Conservation (phyloP, 768 basidiomycete species). For the Kondoa malvinella region DNA sequence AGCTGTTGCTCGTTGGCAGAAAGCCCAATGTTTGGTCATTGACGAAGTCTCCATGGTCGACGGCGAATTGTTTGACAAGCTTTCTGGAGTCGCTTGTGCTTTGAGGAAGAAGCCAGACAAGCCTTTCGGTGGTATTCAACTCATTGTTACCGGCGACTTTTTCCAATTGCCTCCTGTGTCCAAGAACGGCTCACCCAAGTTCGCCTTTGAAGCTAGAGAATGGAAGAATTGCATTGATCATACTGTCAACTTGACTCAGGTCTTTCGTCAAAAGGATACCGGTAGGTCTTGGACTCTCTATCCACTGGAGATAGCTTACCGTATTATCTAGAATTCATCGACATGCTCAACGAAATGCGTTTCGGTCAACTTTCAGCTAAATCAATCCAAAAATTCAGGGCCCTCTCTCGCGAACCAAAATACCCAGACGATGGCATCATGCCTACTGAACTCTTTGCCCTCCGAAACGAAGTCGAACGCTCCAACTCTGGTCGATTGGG, state of each 20-base stretch:
- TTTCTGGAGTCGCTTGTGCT: conserved; percentile 29
- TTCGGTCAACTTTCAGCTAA: conserved; percentile 52
- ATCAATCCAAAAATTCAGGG: conserved; percentile 55
- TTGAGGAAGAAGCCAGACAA: conserved; percentile 31
- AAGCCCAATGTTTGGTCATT: conserved; percentile 69
- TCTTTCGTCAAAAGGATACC: conserved; percentile 84
- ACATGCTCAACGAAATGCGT: conserved; percentile 98
- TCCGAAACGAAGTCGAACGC: conserved; percentile 73
- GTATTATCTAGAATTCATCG: conserved; percentile 47
- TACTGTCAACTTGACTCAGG: conserved; percentile 83
- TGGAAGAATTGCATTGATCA: conserved; percentile 61
- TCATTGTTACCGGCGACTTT: conserved; percentile 35
- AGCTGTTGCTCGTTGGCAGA: conserved; percentile 56
- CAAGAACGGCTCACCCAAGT: conserved; percentile 44
- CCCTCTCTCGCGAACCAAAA: conserved; percentile 49
- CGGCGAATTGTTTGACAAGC: conserved; percentile 31
- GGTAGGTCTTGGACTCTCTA: conserved; percentile 37
- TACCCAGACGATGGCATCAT: conserved; percentile 38
- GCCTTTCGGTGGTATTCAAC: conserved; percentile 39
- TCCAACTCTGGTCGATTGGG: conserved; percentile 59
- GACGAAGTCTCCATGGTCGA: conserved; percentile 53
- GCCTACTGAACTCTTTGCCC: conserved; percentile 85
- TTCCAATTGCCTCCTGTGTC: conserved; percentile 35
- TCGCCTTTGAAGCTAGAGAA: conserved; percentile 71
- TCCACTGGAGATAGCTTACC: not conserved